Evolutionary conservation across 306 rosid species (phyloP).

Genomic region (Cucumis melo): DNA sequence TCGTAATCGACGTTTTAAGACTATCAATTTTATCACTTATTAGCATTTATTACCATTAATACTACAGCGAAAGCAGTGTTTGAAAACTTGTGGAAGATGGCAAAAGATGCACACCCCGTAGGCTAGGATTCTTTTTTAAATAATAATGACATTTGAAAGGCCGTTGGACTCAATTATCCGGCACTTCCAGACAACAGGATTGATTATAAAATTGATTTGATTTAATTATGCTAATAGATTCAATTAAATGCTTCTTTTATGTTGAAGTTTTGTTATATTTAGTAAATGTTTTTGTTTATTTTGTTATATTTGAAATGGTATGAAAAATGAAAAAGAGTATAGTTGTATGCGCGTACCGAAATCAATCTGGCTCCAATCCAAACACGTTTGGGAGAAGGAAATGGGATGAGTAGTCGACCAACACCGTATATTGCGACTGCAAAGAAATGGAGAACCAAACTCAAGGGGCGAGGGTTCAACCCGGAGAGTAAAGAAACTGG

Average conservation of each 20-base stretch:
- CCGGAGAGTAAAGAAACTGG: constrained; percentile 86
- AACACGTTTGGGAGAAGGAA: constrained; percentile 72
- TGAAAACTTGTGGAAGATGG: background rate
- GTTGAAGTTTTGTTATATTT: too few species aligned
- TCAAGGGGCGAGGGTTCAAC: constrained; percentile 77
- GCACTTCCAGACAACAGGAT: background rate
- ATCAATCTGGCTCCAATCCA: constrained; percentile 75
- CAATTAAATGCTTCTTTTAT: too few species aligned
- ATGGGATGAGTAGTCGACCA: constrained; percentile 70
- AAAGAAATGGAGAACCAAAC: constrained; percentile 87
- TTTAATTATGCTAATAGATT: too few species aligned
- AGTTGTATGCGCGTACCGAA: constrained; percentile 24
- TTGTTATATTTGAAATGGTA: too few species aligned
- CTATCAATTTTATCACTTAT: background rate
- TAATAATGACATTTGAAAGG: too few species aligned
- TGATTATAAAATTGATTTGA: too few species aligned
- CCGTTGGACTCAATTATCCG: background rate
- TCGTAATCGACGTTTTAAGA: too few species aligned
- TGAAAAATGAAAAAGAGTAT: background rate
- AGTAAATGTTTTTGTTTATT: too few species aligned
- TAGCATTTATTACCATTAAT: background rate
- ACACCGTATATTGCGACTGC: constrained; percentile 87
- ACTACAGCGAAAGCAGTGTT: background rate
- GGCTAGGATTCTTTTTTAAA: too few species aligned
- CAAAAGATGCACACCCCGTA: too few species aligned